Percentiles rank a stretch among this genome's conserved stretches.
phyloP scores from a whole-genome alignment of 345 rosid species.

The Conringia planisiliqua region DNA sequence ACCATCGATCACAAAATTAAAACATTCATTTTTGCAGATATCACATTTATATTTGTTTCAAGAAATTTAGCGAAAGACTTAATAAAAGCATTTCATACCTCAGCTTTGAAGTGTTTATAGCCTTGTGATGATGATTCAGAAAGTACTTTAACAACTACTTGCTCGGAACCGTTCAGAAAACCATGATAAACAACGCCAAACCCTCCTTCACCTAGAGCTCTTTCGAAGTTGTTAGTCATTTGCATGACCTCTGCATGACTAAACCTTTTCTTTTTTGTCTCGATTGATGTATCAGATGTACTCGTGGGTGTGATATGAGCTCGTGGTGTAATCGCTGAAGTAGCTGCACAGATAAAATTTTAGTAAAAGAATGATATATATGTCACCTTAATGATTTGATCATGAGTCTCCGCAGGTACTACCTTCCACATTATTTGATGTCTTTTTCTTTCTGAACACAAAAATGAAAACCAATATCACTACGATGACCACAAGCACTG shows the following conservation, averaged over 20 bases:
- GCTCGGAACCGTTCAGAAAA: not conserved
- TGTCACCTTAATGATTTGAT: not conserved
- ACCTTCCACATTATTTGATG: conserved; percentile 10
- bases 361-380: not conserved
- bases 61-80: not conserved
- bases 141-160: conserved; percentile 19
- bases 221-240: conserved; percentile 41
- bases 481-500: not conserved
- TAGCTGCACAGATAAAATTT: not conserved
- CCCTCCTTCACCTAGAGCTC: conserved; percentile 47
- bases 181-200: conserved; percentile 54
- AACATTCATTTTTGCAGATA: too few relatives aligned
- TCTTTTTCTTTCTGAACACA: not conserved
- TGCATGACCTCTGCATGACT: conserved; percentile 28
- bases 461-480: not conserved
- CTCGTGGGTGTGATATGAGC: not conserved
- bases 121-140: conserved; percentile 19
- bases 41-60: not conserved
- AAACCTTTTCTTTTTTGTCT: conserved; percentile 18
- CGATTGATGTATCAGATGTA: not conserved
- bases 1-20: not conserved
- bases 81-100: not conserved
- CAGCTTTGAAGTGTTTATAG: conserved; percentile 24
- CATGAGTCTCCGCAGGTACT: not conserved
- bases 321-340: not conserved